Base-by-base conservation (phyloP, 208 protist species). In the Acanthamoeba lenticulata region DNA sequence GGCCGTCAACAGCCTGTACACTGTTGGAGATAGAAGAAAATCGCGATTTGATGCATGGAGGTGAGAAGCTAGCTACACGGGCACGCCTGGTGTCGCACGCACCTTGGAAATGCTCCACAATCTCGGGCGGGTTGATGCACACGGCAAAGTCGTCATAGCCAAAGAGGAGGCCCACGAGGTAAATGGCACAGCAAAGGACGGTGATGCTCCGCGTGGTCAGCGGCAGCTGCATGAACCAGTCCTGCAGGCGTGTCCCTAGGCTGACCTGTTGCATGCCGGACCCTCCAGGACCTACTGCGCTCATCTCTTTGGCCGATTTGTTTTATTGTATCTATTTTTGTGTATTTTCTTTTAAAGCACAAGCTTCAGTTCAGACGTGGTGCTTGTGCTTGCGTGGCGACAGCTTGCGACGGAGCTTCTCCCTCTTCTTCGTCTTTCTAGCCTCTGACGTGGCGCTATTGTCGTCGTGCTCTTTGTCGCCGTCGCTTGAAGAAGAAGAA, bases 1-100 rank as follows among this genome's bases (percentile, higher is more conserved):
- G 9, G 36, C 47, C 29, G 93, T 96, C 27, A 97, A 29, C 27
- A 96, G 42, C 49, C 60, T 95, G 77, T 96, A 95, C 38, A 96
- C 95, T 97, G 55, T 29, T 29, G 17, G n/a, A 52, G n/a, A n/a
- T n/a, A n/a, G n/a, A n/a, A n/a, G n/a, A n/a, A n/a, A n/a, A n/a
- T n/a, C n/a, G n/a, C n/a, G n/a, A 45, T 55, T 27, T 62, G 27
- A 1, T 4, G 34, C 17, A 34, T 24, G 24, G n/a, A 36, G 7
- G 2, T 24, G 42, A n/a, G 47, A 21, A 19, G 45, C 34, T n/a
- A n/a, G n/a, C n/a, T n/a, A n/a, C n/a, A n/a, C n/a, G n/a, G n/a
- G n/a, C n/a, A n/a, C n/a, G n/a, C n/a, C n/a, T n/a, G n/a, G n/a
- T n/a, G n/a, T n/a, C n/a, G n/a, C n/a, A n/a, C n/a, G n/a, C n/a